Percentiles rank a stretch among this genome's conserved stretches.
These are phyloP conservation scores for Gentiana straminea DNA, from an alignment of 257 asterid species.

Conservation along the genomic window DNA sequence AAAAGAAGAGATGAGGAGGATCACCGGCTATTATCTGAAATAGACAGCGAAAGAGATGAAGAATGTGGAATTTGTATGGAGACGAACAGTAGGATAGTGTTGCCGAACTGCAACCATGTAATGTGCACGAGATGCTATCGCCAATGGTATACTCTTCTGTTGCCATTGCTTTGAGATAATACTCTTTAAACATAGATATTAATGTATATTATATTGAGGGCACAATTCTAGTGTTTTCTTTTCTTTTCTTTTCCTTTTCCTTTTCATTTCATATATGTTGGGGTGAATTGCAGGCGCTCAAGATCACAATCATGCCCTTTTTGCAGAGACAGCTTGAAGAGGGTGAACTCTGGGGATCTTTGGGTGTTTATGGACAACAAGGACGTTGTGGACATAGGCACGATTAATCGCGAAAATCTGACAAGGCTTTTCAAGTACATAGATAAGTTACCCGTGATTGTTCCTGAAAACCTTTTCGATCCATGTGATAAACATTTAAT, in stretches of 20 bases:
- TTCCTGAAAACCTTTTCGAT: slow-evolving; percentile 72
- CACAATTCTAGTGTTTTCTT: no score
- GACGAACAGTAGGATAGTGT: slow-evolving; percentile 63
- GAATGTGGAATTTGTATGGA: slow-evolving; percentile 99
- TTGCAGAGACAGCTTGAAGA: slow-evolving; percentile 87
- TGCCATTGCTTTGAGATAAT: no score
- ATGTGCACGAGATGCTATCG: no score
- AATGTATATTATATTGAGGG: no score
- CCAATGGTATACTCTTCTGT: no score
- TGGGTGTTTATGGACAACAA: slow-evolving; percentile 77
- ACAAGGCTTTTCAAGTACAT: slow-evolving; percentile 79
- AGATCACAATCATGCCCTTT: slow-evolving; percentile 96
- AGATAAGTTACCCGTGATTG: slow-evolving; percentile 71
- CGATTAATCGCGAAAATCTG: slow-evolving; percentile 69
- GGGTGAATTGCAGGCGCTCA: slow-evolving; percentile 50
- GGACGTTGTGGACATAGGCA: slow-evolving; percentile 56
- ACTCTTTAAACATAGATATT: no score
- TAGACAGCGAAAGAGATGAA: slow-evolving; percentile 78
- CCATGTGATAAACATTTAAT: slow-evolving; percentile 67
- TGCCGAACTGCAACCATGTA: slow-evolving; percentile 53
- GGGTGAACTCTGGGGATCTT: slow-evolving; percentile 74
- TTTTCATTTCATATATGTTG: no score
- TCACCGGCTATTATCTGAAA: slow-evolving; percentile 33
- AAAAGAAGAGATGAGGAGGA: slow-evolving; percentile 73
- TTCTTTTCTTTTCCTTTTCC: no score